Base-by-base conservation (phyloP, 2,329 filamentous ascomycete genomes). In the Sporothrix humicola region DNA sequence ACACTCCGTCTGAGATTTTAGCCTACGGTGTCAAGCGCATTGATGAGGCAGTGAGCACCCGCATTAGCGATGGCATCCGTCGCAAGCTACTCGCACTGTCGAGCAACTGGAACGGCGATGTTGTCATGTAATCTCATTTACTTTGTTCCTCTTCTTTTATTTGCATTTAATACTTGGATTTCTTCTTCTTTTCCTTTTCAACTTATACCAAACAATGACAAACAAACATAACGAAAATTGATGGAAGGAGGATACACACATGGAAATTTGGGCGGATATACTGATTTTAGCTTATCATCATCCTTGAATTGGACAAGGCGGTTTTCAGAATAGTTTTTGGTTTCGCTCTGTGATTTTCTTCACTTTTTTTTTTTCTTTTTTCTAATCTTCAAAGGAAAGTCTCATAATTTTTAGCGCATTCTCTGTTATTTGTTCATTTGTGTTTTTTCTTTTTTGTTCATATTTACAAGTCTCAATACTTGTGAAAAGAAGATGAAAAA, bases 1-100 rank as follows among this genome's bases (percentile, higher is more conserved):
- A 84, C 31, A 81, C 81, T 26, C 82, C 84, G 0, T 75, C 74
- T 0, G 81, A 82, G 1, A 79, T 86, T 1, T 77, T 87, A 20
- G 76, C 78, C 5, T 84, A 85, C 76, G 83, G 82, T 0, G 77
- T 84, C 48, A 80, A 79, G 73, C 78, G 80, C 17, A 79, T 87
- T 9, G 80, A 82, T 6, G 80, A 81, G 3, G 83, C 83, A 5
- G 72, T 80, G n/a, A 84, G 82, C 76, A 82, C 82, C 1, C 81
- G 84, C 3, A 79, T 87, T 12, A 80, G 82, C 20, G 84, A 85
- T 58, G 85, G 85, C 15, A 83, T 87, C 69, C 81, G 79, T 72
- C 80, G 84, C 48, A 86, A 86, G 79, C 79, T 87, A 4, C 73
- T 81, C 0, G 71, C 79, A 0, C 77, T 86, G n/a, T 78, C 79